Evolutionary conservation across 2,329 filamentous ascomycete species (phyloP).

Genomic region (Penicillium sp.): DNA sequence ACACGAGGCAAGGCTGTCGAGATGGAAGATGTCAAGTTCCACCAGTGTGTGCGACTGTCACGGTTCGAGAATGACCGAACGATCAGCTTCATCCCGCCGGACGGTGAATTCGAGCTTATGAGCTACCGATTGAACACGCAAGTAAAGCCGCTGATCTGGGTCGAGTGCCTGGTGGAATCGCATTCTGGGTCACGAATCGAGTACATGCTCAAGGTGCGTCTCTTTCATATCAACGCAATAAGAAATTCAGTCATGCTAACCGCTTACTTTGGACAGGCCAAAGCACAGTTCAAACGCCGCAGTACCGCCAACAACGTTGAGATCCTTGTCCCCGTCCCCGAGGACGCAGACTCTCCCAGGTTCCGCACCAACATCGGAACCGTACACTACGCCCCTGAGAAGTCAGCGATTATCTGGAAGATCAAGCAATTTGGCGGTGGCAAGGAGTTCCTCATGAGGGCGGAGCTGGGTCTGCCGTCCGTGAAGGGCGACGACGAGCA

Average conservation of each 20-base stretch:
- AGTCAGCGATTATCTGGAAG: constrained; percentile 98
- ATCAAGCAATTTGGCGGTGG: constrained; percentile 99
- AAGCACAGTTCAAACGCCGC: constrained; percentile 95
- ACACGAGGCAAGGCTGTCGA: constrained; percentile 96
- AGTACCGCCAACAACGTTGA: constrained; percentile 99
- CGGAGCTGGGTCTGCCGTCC: constrained; percentile 89
- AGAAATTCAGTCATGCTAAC: constrained; percentile 1
- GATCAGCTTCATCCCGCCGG: constrained; percentile 97
- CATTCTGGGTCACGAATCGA: constrained; percentile 95
- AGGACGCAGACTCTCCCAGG: constrained; percentile 92
- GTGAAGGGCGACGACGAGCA: constrained; percentile 95
- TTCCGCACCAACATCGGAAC: constrained; percentile 97
- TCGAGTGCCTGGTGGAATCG: constrained; percentile 95
- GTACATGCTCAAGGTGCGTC: constrained; percentile 86
- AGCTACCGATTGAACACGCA: constrained; percentile 98
- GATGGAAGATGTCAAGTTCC: constrained; percentile 99
- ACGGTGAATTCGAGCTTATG: constrained; percentile 99
- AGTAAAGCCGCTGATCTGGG: constrained; percentile 98
- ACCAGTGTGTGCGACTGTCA: constrained; percentile 94
- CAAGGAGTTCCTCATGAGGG: constrained; percentile 98
- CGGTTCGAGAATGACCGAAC: constrained; percentile 98
- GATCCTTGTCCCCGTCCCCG: constrained; percentile 94
- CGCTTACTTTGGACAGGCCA: constrained; percentile 58
- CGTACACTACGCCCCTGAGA: constrained; percentile 96
- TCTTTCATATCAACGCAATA: background rate